phyloP scores from a whole-genome alignment of 1,284 basidiomycete species.

The Naganishia albida region DNA sequence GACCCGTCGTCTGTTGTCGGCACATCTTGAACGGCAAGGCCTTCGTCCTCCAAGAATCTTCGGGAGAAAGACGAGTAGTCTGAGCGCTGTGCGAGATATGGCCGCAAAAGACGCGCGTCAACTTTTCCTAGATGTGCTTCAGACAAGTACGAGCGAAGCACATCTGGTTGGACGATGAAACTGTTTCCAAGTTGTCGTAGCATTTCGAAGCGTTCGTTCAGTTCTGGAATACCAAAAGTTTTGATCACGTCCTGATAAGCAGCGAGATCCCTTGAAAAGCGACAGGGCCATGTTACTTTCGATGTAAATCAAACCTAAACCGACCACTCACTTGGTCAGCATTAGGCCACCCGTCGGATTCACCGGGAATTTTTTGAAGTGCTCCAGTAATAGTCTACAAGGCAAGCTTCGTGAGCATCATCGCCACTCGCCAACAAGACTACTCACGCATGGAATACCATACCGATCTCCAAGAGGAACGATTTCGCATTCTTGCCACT shows the following conservation, averaged over 20 bases:
- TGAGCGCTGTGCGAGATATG: constrained; percentile 84
- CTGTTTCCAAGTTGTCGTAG: constrained; percentile 95
- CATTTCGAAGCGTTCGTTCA: constrained; percentile 97
- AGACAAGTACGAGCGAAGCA: constrained; percentile 87
- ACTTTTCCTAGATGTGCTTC: constrained; percentile 89
- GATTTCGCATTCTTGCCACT: constrained; percentile 89
- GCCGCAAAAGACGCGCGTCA: constrained; percentile 79
- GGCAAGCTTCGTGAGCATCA: constrained; percentile 24
- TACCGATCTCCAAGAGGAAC: constrained; percentile 90
- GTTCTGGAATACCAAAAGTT: constrained; percentile 74
- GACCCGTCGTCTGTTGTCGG: constrained; percentile 25
- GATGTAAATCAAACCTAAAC: too few species aligned
- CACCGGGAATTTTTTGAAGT: constrained; percentile 93
- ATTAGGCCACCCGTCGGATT: constrained; percentile 95
- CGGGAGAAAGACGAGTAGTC: constrained; percentile 63
- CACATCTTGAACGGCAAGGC: constrained; percentile 32
- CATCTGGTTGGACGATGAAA: constrained; percentile 91
- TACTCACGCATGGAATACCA: constrained; percentile 82
- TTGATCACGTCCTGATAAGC: constrained; percentile 90
- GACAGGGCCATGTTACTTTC: constrained; percentile 15
- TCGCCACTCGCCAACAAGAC: neutral
- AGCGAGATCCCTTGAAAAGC: constrained; percentile 75
- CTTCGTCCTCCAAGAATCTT: constrained; percentile 47
- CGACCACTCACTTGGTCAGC: constrained; percentile 80
- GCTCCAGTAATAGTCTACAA: constrained; percentile 81